Percentiles rank a stretch among this genome's conserved stretches.
Evolutionary conservation across 352 stramenopile species (phyloP).

Genomic region (Phytophthora agathidicida): DNA sequence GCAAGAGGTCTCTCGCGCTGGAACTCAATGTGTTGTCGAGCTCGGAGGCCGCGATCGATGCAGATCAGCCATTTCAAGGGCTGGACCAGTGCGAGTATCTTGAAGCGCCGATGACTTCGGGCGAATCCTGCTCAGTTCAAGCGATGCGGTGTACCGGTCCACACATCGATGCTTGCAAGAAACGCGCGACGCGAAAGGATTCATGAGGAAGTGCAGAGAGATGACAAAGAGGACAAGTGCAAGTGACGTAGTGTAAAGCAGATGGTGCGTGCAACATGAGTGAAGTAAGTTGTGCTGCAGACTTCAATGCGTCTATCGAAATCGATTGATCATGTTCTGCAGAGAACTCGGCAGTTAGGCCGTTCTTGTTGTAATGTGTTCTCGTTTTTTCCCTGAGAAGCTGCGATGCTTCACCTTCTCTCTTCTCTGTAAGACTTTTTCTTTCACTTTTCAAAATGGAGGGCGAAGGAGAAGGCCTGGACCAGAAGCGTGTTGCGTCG

Average conservation of each 20-base stretch:
- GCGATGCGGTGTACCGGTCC: constrained; percentile 8
- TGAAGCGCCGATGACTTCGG: constrained; percentile 43
- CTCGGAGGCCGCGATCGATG: neutral
- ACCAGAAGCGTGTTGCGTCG: constrained; percentile 17
- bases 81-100: constrained; percentile 40
- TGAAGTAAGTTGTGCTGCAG: too few relatives aligned
- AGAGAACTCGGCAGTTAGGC: constrained; percentile 3
- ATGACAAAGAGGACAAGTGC: constrained; percentile 15
- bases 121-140: constrained; percentile 13
- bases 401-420: constrained; percentile 19
- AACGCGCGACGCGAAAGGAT: constrained; percentile 10
- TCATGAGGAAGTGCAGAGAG: constrained; percentile 4
- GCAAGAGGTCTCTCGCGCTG: constrained; percentile 26
- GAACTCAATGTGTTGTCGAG: constrained; percentile 23
- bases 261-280: too few relatives aligned
- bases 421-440: constrained; percentile 8
- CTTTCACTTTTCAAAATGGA: constrained; percentile 34
- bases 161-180: constrained; percentile 23
- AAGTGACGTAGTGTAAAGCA: constrained; percentile 13
- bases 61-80: constrained; percentile 1
- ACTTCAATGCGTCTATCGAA: too few relatives aligned
- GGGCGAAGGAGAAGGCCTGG: neutral
- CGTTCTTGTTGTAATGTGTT: neutral
- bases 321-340: too few relatives aligned
- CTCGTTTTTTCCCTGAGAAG: constrained; percentile 23